Evolutionary conservation across 1,284 basidiomycete species (phyloP), one percentile per base, ranked within the genome.

Genomic region (Ceratobasidium sp.): DNA sequence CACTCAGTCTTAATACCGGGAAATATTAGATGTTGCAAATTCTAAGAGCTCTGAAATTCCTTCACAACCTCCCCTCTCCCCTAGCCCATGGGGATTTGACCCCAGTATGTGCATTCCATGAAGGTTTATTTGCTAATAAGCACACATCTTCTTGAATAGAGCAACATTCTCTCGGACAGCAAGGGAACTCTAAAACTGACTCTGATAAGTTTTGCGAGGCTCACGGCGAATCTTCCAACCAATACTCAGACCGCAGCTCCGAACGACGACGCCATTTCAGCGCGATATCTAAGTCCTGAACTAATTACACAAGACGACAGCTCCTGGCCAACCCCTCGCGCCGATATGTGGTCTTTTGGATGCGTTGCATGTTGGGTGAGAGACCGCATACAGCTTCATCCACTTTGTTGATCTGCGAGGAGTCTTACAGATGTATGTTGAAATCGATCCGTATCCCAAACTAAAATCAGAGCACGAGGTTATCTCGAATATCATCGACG

Each of bases 291-390:
- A 15, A 69, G 67, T n/a, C 67, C 67, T 7, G 67, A 69, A n/a
- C 67, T 69, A 17, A n/a, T 69, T 13, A 6, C 52, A 57, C 26
- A 69, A 44, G 62, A 44, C 12, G 38, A 42, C 20, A 10, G 38
- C 17, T 40, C 44, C 48, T 48, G 64, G 44, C 67, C 67, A 3
- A 52, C 67, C 5, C 48, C 67, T 40, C 52, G 26, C 50, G 52
- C 67, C 12, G 67, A 69, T 26, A 69, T 69, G 67, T 69, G 67
- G 67, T 69, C 67, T 23, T 69, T 69, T 44, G 67, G 67, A 42
- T 69, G 67, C 42, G 52, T 69, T 10, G 67, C 67, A 0, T 69
- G 67, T 26, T 69, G 67, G 67, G 67, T 69, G 57, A 42, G 46
- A 13, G 7, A 15, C n/a, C 6, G 10, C 10, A n/a, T 28, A 40